phyloP scores from a whole-genome alignment of 78 protist species.

The Cavenderia fasciculata region DNA sequence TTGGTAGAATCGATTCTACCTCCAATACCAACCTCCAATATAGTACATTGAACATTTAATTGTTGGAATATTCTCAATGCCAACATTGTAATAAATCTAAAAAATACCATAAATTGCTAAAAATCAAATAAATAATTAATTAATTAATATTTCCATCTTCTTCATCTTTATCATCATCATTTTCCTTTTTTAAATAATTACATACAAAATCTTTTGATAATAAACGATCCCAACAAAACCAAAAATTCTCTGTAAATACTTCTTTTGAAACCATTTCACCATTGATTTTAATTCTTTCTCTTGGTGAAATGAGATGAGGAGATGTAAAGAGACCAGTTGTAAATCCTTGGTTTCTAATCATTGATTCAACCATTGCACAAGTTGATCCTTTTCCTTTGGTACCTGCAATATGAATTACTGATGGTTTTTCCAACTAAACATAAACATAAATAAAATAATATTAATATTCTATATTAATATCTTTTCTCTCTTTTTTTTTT shows the following conservation, averaged over 20 bases:
- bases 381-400: constrained; percentile 94
- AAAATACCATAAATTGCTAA: too few species aligned
- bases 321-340: constrained; percentile 91
- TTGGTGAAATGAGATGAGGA: constrained; percentile 86
- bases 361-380: constrained; percentile 80
- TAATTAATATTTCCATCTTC: background rate
- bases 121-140: background rate
- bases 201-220: background rate
- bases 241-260: constrained; percentile 77
- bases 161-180: background rate
- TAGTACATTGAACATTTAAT: constrained; percentile 79
- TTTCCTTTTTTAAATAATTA: too few species aligned
- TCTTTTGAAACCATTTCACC: constrained; percentile 83
- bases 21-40: constrained; percentile 92
- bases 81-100: constrained; percentile 83
- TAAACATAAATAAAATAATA: background rate
- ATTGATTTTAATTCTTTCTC: constrained; percentile 90
- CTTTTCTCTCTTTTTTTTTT: too few species aligned
- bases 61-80: constrained; percentile 76
- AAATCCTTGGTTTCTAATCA: constrained; percentile 84
- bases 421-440: constrained; percentile 3
- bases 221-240: constrained; percentile 66
- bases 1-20: constrained; percentile 90
- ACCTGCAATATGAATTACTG: constrained; percentile 92
- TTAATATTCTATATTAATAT: background rate